These are phyloP conservation scores for Microdochium nivale DNA, from an alignment of 2,329 filamentous ascomycete species.

Conservation along the genomic window DNA sequence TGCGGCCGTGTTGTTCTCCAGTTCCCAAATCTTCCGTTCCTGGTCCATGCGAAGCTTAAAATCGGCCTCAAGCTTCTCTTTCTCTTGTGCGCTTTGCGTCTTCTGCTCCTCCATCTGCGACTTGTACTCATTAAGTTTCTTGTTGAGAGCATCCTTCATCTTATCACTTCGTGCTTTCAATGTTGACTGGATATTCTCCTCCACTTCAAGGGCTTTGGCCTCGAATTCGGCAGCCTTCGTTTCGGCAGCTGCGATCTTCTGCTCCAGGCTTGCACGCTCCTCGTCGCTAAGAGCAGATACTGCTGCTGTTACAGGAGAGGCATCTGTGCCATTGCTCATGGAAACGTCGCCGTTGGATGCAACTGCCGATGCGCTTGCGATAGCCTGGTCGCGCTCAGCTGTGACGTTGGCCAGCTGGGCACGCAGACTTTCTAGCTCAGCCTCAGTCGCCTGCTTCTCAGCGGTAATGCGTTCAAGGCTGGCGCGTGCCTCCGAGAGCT, in stretches of 20 bases:
- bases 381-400: conserved; percentile 55
- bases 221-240: conserved; percentile 57
- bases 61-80: conserved; percentile 40
- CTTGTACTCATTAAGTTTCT: conserved; percentile 61
- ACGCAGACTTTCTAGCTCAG: conserved; percentile 47
- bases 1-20: conserved; percentile 13
- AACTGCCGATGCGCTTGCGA: conserved; percentile 27
- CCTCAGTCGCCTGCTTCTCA: conserved; percentile 62
- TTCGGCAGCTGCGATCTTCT: conserved; percentile 51
- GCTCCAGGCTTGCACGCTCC: conserved; percentile 53
- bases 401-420: conserved; percentile 53
- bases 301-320: conserved; percentile 9
- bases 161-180: conserved; percentile 59
- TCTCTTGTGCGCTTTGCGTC: conserved; percentile 33
- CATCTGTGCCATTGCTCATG: conserved; percentile 17
- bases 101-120: conserved; percentile 38
- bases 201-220: conserved; percentile 53
- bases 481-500: conserved; percentile 40
- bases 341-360: conserved; percentile 16
- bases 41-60: conserved; percentile 47
- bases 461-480: conserved; percentile 58
- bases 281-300: conserved; percentile 37
- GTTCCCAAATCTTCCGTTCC: conserved; percentile 53
- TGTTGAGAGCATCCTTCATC: conserved; percentile 61
- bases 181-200: conserved; percentile 50